These are phyloP conservation scores for Melanogaster broomeanus DNA, from an alignment of 768 basidiomycete species.

Conservation along the genomic window DNA sequence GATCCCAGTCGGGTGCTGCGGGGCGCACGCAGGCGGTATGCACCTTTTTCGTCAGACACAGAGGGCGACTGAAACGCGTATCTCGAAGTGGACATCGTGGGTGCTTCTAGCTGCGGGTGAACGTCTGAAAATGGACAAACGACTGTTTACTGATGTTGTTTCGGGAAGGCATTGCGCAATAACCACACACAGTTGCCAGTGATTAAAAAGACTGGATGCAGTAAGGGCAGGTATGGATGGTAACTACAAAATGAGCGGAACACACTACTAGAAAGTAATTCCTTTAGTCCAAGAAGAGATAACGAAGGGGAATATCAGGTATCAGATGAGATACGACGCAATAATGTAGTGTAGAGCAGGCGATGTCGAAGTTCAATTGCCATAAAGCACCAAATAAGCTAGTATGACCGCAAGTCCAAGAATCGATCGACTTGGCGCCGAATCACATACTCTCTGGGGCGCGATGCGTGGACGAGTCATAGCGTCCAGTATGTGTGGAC, in stretches of 20 bases:
- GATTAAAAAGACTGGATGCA: neutral
- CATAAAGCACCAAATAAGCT: neutral
- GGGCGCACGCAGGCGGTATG: conserved; percentile 59
- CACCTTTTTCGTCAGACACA: conserved; percentile 62
- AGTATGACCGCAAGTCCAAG: neutral
- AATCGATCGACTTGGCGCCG: neutral
- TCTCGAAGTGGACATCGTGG: conserved; percentile 10
- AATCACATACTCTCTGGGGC: neutral
- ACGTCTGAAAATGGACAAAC: neutral
- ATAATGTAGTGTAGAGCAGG: neutral
- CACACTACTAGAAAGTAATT: too few relatives aligned
- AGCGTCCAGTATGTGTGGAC: too few relatives aligned
- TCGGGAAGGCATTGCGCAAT: neutral
- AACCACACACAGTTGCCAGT: neutral
- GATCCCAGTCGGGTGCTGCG: conserved; percentile 29
- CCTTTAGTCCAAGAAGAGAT: neutral
- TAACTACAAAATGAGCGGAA: neutral
- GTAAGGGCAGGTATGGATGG: neutral
- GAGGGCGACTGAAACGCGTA: conserved; percentile 55
- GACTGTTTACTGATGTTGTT: conserved; percentile 19
- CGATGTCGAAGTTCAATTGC: neutral
- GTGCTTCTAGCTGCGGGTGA: neutral
- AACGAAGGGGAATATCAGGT: neutral
- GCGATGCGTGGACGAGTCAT: neutral
- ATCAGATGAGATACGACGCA: neutral